Percentiles rank a stretch among this genome's conserved stretches.
phyloP scores from a whole-genome alignment of 345 rosid species.

The Pseudoturritis turrita region DNA sequence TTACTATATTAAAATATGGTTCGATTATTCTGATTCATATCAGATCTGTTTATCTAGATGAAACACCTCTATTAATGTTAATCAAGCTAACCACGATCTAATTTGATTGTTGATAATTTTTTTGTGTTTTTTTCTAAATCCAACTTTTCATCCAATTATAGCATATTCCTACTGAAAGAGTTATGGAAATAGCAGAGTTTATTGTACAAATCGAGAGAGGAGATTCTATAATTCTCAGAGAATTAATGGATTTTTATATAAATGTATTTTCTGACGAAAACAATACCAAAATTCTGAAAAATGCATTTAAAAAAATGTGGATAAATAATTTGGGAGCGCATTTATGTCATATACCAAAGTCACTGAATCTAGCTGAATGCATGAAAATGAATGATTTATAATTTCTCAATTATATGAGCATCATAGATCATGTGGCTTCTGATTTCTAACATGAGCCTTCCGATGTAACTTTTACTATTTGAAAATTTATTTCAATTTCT shows the following conservation, averaged over 20 bases:
- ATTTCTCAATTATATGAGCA: conserved; percentile 12
- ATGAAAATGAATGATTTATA: neutral
- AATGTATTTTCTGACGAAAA: neutral
- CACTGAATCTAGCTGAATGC: neutral
- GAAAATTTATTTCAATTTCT: neutral
- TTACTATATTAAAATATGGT: no score
- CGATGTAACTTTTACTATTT: conserved; percentile 26
- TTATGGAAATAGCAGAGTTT: neutral
- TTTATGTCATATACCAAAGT: conserved; percentile 17
- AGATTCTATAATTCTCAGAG: neutral
- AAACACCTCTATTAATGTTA: no score
- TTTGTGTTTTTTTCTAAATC: neutral
- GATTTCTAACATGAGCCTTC: conserved; percentile 3
- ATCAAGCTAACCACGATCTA: neutral
- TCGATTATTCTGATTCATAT: no score
- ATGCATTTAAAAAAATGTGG: neutral
- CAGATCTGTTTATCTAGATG: no score
- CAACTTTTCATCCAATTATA: neutral
- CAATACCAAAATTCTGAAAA: neutral
- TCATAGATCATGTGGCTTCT: conserved; percentile 19
- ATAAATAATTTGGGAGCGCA: conserved; percentile 2
- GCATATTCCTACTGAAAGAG: neutral
- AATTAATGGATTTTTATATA: neutral
- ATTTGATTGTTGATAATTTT: neutral
- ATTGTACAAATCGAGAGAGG: neutral